Percentiles rank a stretch among this genome's conserved stretches.
These are phyloP conservation scores for Ceratobasidium sp. DNA, from an alignment of 1,284 basidiomycete genomes.

Conservation along the genomic window DNA sequence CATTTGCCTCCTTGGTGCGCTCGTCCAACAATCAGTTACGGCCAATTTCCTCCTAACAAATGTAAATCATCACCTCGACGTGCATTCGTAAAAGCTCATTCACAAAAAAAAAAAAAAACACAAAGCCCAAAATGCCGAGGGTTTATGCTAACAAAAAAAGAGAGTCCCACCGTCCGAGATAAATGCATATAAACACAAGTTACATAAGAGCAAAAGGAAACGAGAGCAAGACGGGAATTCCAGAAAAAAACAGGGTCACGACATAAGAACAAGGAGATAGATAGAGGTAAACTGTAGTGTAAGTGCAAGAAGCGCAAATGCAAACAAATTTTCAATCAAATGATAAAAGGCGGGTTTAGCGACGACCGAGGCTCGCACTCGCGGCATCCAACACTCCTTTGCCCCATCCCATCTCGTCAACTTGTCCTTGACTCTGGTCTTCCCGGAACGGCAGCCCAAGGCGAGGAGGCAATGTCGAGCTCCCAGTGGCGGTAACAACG, in stretches of 20 bases:
- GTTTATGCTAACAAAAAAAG: background rate
- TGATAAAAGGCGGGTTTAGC: background rate
- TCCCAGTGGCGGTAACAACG: conserved; percentile 10
- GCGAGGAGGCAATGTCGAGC: conserved; percentile 21
- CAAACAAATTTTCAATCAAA: background rate
- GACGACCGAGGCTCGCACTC: conserved; percentile 17
- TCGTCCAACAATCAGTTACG: no score
- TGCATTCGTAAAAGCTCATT: conserved; percentile 9
- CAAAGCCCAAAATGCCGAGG: background rate
- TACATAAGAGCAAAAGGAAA: background rate
- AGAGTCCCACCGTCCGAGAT: conserved; percentile 12
- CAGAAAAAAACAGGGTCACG: background rate
- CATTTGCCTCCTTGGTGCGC: no score
- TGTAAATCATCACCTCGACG: conserved; percentile 4
- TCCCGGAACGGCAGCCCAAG: conserved; percentile 17
- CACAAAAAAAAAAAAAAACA: background rate
- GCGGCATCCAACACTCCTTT: conserved; percentile 31
- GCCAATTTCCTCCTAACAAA: no score
- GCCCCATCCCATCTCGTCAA: conserved; percentile 34
- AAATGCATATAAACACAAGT: background rate
- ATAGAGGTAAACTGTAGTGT: conserved; percentile 1
- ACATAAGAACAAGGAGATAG: conserved; percentile 10
- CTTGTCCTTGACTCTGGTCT: background rate
- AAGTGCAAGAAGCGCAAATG: background rate
- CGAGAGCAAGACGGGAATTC: background rate